Evolutionary conservation across 768 basidiomycete species (phyloP).

Genomic region (Macrolepiota dolichaula): DNA sequence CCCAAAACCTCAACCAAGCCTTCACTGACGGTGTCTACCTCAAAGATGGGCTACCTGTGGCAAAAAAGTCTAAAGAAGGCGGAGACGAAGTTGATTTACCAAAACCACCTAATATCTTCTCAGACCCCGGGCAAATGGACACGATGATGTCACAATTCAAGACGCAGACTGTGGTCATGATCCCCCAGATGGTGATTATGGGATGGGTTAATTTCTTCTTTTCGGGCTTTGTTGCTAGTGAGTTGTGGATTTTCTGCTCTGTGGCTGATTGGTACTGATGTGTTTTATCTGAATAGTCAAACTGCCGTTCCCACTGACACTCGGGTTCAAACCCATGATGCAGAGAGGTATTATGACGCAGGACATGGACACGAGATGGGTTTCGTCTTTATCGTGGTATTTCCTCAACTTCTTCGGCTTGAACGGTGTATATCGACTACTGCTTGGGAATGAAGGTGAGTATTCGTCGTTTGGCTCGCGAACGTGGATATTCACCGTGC

Average conservation of each 20-base stretch:
- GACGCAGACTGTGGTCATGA: constrained; percentile 99
- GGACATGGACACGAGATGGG: constrained; percentile 99
- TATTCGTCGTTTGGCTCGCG: constrained; percentile 13
- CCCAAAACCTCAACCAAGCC: constrained; percentile 66
- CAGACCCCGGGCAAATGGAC: constrained; percentile 91
- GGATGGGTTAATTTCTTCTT: constrained; percentile 99
- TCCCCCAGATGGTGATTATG: constrained; percentile 98
- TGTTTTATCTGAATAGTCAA: constrained; percentile 58
- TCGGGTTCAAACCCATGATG: constrained; percentile 97
- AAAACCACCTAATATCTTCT: constrained; percentile 71
- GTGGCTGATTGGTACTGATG: neutral
- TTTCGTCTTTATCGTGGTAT: constrained; percentile 98
- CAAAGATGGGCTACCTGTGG: constrained; percentile 71
- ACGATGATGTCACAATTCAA: constrained; percentile 99
- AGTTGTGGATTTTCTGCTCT: constrained; percentile 29
- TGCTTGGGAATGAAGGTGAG: constrained; percentile 86
- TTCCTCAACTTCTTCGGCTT: constrained; percentile 98
- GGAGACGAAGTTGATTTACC: constrained; percentile 25
- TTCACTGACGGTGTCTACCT: constrained; percentile 79
- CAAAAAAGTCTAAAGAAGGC: constrained; percentile 30
- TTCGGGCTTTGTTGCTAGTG: constrained; percentile 96
- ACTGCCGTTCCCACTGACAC: constrained; percentile 92
- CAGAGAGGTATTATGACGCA: constrained; percentile 93
- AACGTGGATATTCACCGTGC: neutral
- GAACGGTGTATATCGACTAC: constrained; percentile 91